Evolutionary conservation across 371 early-diverging fungal genomes (phyloP).

Genomic region (Catenaria anguillulae): DNA sequence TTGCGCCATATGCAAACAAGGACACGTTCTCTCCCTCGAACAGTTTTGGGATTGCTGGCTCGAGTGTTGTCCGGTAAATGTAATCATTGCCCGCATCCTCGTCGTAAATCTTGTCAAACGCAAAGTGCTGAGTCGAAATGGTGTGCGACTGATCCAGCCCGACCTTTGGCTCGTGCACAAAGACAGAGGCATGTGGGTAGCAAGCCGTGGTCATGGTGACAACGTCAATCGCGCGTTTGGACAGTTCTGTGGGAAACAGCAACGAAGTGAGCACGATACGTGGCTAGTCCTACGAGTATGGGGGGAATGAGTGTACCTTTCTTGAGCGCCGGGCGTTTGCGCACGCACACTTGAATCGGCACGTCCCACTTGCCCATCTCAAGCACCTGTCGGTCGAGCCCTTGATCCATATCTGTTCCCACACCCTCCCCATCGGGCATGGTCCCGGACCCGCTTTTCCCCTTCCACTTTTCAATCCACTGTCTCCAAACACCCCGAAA

Average conservation of each 20-base stretch:
- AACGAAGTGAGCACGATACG: too few species aligned
- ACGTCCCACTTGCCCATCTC: slow-evolving; percentile 3
- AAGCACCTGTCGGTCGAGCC: too few species aligned
- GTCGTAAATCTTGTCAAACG: slow-evolving; percentile 33
- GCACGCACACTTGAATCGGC: slow-evolving; percentile 14
- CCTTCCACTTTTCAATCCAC: slow-evolving; percentile 2
- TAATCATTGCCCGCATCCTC: slow-evolving; percentile 22
- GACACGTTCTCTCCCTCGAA: slow-evolving; percentile 23
- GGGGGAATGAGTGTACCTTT: too few species aligned
- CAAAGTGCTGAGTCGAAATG: slow-evolving; percentile 28
- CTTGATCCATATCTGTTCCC: too few species aligned
- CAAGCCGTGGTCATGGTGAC: background rate
- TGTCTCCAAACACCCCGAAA: slow-evolving; percentile 6
- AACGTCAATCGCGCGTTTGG: background rate
- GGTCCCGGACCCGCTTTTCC: background rate
- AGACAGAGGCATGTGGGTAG: background rate
- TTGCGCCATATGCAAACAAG: slow-evolving; percentile 37
- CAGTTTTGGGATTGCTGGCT: slow-evolving; percentile 25
- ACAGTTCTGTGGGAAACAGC: slow-evolving; percentile 1
- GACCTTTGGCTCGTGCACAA: slow-evolving; percentile 20
- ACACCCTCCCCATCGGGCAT: too few species aligned
- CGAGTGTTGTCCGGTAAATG: slow-evolving; percentile 23
- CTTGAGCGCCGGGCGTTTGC: slow-evolving; percentile 17
- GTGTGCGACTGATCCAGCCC: slow-evolving; percentile 24
- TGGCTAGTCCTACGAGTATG: too few species aligned